phyloP scores from a whole-genome alignment of 192 early-diverging fungal species.

The Linnemannia zychae region DNA sequence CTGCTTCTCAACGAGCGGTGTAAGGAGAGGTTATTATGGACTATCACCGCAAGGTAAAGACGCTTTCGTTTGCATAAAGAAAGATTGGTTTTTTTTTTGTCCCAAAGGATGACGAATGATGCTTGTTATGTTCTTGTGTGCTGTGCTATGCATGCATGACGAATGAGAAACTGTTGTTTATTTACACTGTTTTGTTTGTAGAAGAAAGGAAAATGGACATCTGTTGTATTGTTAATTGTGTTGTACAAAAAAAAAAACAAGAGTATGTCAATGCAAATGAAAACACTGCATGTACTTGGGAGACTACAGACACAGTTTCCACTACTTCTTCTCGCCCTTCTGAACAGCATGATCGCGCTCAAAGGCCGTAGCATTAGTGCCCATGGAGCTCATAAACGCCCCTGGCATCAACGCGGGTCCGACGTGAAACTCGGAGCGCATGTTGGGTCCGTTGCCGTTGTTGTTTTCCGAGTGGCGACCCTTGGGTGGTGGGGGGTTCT shows the following conservation, averaged over 20 bases:
- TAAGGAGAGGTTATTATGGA: no score
- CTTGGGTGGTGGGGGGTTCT: constrained; percentile 46
- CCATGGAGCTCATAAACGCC: constrained; percentile 48
- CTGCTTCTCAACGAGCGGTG: not conserved
- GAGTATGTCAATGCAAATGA: not conserved
- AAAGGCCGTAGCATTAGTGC: constrained; percentile 42
- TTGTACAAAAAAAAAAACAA: not conserved
- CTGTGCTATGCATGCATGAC: no score
- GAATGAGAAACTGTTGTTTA: no score
- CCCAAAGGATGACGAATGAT: no score
- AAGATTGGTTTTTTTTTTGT: no score
- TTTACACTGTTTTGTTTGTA: constrained; percentile 2
- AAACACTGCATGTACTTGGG: no score
- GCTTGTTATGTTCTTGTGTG: no score
- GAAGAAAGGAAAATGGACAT: no score
- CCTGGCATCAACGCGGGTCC: constrained; percentile 49
- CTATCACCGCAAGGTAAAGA: no score
- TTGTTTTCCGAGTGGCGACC: constrained; percentile 4
- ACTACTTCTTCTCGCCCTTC: constrained; percentile 28
- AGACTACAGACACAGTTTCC: not conserved
- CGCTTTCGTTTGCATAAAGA: no score
- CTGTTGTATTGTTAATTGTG: no score
- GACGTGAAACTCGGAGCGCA: constrained; percentile 31
- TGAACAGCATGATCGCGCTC: constrained; percentile 22
- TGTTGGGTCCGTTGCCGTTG: constrained; percentile 7